Evolutionary conservation across 2,329 filamentous ascomycete species (phyloP).

Genomic region (Nectriaceae sp.): DNA sequence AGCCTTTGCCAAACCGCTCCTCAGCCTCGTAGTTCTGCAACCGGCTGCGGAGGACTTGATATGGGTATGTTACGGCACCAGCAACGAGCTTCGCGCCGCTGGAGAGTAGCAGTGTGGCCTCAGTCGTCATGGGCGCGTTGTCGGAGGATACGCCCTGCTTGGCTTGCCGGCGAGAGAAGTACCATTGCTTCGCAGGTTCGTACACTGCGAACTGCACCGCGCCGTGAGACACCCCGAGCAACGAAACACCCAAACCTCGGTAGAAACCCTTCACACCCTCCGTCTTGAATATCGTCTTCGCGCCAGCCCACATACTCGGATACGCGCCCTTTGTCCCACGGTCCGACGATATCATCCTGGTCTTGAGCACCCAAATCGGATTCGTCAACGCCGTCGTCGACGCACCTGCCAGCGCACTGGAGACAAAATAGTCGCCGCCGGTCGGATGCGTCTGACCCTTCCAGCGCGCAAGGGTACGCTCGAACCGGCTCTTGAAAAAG

Average conservation of each 20-base stretch:
- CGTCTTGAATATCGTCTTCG: slow-evolving; percentile 61
- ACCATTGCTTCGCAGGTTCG: slow-evolving; percentile 65
- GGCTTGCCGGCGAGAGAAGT: slow-evolving; percentile 48
- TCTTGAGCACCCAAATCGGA: slow-evolving; percentile 98
- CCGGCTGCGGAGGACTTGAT: slow-evolving; percentile 86
- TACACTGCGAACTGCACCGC: slow-evolving; percentile 97
- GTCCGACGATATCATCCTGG: slow-evolving; percentile 90
- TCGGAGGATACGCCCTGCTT: slow-evolving; percentile 17
- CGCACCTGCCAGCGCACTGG: slow-evolving; percentile 70
- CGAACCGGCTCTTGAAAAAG: slow-evolving; percentile 65
- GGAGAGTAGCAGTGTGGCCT: slow-evolving; percentile 80
- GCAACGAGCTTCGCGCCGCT: slow-evolving; percentile 84
- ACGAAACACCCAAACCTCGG: slow-evolving; percentile 77
- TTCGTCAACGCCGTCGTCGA: slow-evolving; percentile 85
- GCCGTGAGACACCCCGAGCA: slow-evolving; percentile 87
- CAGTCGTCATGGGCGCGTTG: slow-evolving; percentile 56
- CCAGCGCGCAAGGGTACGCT: slow-evolving; percentile 44
- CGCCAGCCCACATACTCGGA: slow-evolving; percentile 72
- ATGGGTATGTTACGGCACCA: slow-evolving; percentile 89
- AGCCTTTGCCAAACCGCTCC: slow-evolving; percentile 69
- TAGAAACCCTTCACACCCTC: slow-evolving; percentile 86
- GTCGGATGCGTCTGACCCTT: slow-evolving; percentile 27
- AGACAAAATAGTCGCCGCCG: slow-evolving; percentile 76
- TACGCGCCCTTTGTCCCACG: slow-evolving; percentile 77
- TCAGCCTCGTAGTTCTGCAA: slow-evolving; percentile 88